Conservation (phyloP, 1,139 yeast genomes). For the Scheffersomyces illinoinensis region DNA sequence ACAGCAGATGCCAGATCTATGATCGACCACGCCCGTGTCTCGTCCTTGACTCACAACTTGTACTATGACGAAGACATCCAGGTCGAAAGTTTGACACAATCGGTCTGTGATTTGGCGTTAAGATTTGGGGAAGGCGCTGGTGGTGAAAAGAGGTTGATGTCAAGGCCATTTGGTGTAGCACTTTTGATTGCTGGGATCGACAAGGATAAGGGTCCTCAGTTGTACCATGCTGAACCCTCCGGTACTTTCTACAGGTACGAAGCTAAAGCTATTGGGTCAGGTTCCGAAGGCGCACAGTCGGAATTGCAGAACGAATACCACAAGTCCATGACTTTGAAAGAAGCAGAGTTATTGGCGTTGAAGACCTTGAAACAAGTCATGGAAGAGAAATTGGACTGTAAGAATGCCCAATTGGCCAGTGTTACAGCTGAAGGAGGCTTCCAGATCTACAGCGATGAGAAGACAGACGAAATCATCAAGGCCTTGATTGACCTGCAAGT, state of each 20-base stretch:
- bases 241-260: constrained; percentile 97
- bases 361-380: constrained; percentile 95
- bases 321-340: constrained; percentile 86
- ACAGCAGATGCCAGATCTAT: constrained; percentile 98
- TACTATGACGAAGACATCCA: constrained; percentile 91
- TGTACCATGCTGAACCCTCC: constrained; percentile 98
- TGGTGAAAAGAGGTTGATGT: constrained; percentile 96
- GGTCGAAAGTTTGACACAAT: constrained; percentile 92
- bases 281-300: constrained; percentile 98
- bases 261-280: constrained; percentile 98
- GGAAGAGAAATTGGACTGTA: constrained; percentile 97
- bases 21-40: constrained; percentile 97
- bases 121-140: constrained; percentile 98
- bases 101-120: constrained; percentile 94
- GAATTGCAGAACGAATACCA: constrained; percentile 97
- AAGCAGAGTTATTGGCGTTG: constrained; percentile 87
- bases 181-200: constrained; percentile 93
- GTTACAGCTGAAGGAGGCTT: constrained; percentile 88
- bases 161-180: constrained; percentile 99
- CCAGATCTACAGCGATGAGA: constrained; percentile 79
- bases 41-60: constrained; percentile 84
- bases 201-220: constrained; percentile 90
- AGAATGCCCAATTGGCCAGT: constrained; percentile 92
- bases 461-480: constrained; percentile 80
- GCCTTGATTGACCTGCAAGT: constrained; percentile 71